Base-by-base conservation (phyloP, 805 yeast genomes). In the Scheffersomyces amazonensis region DNA sequence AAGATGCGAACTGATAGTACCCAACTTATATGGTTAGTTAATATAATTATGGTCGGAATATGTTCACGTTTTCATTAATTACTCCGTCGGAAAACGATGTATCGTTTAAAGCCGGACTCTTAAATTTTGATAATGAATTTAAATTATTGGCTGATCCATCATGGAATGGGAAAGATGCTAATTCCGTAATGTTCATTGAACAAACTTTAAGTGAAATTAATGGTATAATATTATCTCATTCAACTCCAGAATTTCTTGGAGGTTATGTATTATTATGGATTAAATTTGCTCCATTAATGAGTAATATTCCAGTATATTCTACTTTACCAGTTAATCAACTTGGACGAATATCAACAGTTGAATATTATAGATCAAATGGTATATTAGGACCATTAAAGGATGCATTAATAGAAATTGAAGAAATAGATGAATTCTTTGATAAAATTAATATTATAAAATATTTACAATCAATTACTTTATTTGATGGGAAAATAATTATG, bases 301-400 rank as follows among this genome's bases (percentile, higher is more conserved):
- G 81, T 2, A 68, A 77, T 24, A 76, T 90, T 17, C 88, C 89
- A 2, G 83, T 84, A 0, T 93, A 85, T 56, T 79, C 97, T 0
- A 91, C 99, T 0, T 62, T 88, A n/a, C 98, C 99, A 0, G 85
- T 90, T 1, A 72, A 83, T 10, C 90, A 87, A 52, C 65, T 93
- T 52, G 98, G 97, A 0, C 73, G 95, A 48, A 78, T 87, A 13
- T 71, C 95, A 4, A 83, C 95, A 0, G 77, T 87, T n/a, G 99
- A 93, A 49, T 66, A 77, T 21, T 93, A 89, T 56, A 63, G 95
- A 43, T 65, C 85, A 2, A 60, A 60, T 12, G 96, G 96, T 1
- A 53, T 88, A 1, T 64, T 86, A 28, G 96, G 96, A 0, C 91
- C 96, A 0, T 63, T 72, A 38, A 61, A 71, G 15, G 65, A 73